A percentile compares a stretch with the other conserved stretches of the same genome.
These are phyloP conservation scores for Cyphellophora europaea DNA, from an alignment of 2,329 filamentous ascomycete genomes.

Conservation along the genomic window DNA sequence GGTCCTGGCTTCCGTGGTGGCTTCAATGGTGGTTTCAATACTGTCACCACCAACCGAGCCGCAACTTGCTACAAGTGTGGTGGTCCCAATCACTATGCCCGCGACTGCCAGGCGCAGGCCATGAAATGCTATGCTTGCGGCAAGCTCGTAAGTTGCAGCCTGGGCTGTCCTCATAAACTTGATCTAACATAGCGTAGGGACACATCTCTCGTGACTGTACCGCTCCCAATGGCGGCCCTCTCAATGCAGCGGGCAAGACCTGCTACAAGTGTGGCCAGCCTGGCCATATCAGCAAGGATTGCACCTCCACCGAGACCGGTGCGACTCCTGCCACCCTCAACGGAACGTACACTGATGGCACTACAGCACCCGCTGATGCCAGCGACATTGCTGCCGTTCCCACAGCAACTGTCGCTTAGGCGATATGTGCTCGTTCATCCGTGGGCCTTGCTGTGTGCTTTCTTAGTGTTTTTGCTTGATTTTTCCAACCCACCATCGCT, in stretches of 20 bases:
- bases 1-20: conserved; percentile 46
- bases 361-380: conserved; percentile 11
- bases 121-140: conserved; percentile 99
- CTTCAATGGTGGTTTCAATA: conserved; percentile 64
- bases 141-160: conserved; percentile 51
- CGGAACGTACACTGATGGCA: conserved; percentile 12
- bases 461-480: neutral
- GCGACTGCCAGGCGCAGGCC: conserved; percentile 94
- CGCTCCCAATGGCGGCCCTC: conserved; percentile 85
- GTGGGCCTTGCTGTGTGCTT: too few relatives aligned
- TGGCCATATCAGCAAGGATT: conserved; percentile 93
- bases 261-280: conserved; percentile 97
- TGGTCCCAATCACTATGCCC: conserved; percentile 93
- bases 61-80: conserved; percentile 63
- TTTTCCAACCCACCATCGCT: neutral
- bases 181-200: conserved; percentile 44
- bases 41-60: conserved; percentile 37
- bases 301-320: conserved; percentile 62
- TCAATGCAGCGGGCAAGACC: conserved; percentile 95
- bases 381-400: conserved; percentile 11
- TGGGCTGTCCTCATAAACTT: conserved; percentile 7
- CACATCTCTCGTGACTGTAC: conserved; percentile 95
- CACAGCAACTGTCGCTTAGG: conserved; percentile 13
- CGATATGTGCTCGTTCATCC: too few relatives aligned
- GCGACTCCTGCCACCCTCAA: conserved; percentile 20